phyloP scores from a whole-genome alignment of 345 rosid genomes.

The Hypericum perforatum region DNA sequence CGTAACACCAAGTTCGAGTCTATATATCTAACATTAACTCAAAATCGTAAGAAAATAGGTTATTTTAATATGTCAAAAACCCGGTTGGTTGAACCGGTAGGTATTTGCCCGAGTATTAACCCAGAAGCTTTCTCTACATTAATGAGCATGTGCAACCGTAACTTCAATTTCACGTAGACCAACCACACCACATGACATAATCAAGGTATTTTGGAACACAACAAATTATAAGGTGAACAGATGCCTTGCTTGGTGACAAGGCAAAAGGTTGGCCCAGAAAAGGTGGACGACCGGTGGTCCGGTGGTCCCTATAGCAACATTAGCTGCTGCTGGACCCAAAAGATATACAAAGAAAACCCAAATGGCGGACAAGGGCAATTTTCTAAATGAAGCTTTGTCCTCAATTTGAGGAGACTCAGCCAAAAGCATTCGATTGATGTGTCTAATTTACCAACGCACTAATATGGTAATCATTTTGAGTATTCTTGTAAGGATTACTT shows the following conservation, averaged over 20 bases:
- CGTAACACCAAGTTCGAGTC: too few species aligned
- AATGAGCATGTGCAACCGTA: background rate
- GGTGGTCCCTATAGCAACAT: slow-evolving; percentile 29
- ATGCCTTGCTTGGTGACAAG: slow-evolving; percentile 15
- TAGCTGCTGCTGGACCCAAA: slow-evolving; percentile 24
- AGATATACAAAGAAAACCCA: slow-evolving; percentile 18
- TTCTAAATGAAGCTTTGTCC: slow-evolving; percentile 23
- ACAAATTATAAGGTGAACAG: background rate
- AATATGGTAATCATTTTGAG: too few species aligned
- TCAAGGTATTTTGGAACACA: slow-evolving; percentile 16
- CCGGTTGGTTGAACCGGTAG: too few species aligned
- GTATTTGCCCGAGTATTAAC: too few species aligned
- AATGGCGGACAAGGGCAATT: slow-evolving; percentile 30
- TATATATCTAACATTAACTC: too few species aligned
- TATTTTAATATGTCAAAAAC: too few species aligned
- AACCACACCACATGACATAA: slow-evolving; percentile 14
- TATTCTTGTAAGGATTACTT: too few species aligned
- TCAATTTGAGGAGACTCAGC: slow-evolving; percentile 16
- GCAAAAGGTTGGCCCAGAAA: slow-evolving; percentile 2
- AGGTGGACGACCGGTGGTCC: slow-evolving; percentile 19
- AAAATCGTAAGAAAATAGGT: too few species aligned
- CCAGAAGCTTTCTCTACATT: too few species aligned
- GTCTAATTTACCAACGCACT: too few species aligned
- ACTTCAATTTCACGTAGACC: slow-evolving; percentile 4
- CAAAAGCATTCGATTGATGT: background rate